Evolutionary conservation across 2,329 filamentous ascomycete species (phyloP), one percentile per base, ranked within the genome.

Genomic region (Phyllosticta paracitricarpa): DNA sequence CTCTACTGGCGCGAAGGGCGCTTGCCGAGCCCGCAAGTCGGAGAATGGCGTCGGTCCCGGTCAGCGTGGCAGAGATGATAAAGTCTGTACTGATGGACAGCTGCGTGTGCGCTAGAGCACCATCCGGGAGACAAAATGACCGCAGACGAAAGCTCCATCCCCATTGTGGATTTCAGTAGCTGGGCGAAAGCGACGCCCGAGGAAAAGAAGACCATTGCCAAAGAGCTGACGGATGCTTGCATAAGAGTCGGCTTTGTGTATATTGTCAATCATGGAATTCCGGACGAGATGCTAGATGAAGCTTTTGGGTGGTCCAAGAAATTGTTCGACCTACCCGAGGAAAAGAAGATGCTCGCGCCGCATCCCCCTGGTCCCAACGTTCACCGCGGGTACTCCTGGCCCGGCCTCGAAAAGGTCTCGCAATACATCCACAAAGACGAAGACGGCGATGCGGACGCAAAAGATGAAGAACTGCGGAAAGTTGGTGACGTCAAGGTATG

Each of bases 381-480:
- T 2, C 79, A 83, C 66, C 75, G 81, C 56, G 81, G 81, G n/a
- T 83, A 83, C 65, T 82, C 79, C 1, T 80, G 79, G 75, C 79
- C 79, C 0, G 81, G 81, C 0, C 65, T 81, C 57, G 81, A 83
- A 68, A 82, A 82, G 65, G 59, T 61, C 2, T 61, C 59, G 24
- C 59, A 61, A 33, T 79, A 81, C 4, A 79, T 78, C 10, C 78
- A 79, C 64, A 74, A 74, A 6, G 75, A 78, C 17, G 68, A 68
- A 25, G 71, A 69, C 51, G 14, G 40, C 17, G 75, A 74, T 2
- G 72, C 66, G 30, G 70, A 75, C 6, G 74, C 79, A 33, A 71
- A 77, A n/a, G 72, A 76, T 26, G 71, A 72, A 28, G 72, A 72
- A 8, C 66, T 80, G 61, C 72, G 80, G 58, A 75, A 77, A 56